Conservation (phyloP, 2,329 filamentous ascomycete genomes). For the Diaporthe citri region DNA sequence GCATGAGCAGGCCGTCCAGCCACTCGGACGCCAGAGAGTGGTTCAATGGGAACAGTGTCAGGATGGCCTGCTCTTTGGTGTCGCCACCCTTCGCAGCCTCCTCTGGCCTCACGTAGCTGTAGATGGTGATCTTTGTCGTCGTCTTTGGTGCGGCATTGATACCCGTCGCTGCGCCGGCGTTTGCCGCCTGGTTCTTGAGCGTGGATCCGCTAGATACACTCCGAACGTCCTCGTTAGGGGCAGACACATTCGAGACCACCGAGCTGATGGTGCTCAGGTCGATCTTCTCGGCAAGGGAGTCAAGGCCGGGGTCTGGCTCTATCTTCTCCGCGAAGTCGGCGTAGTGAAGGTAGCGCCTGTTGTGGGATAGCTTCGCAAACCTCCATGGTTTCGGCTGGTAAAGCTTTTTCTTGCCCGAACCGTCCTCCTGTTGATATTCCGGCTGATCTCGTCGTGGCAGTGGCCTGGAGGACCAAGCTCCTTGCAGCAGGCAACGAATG, state of each 20-base stretch:
- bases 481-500: constrained; percentile 87
- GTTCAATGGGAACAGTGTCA: constrained; percentile 85
- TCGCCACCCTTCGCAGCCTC: constrained; percentile 53
- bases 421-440: constrained; percentile 56
- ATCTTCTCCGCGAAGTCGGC: constrained; percentile 81
- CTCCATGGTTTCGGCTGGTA: constrained; percentile 75
- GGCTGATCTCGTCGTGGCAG: constrained; percentile 54
- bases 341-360: constrained; percentile 90
- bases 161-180: constrained; percentile 38
- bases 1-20: constrained; percentile 95
- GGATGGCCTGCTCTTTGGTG: constrained; percentile 76
- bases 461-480: constrained; percentile 84
- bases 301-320: constrained; percentile 76
- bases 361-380: constrained; percentile 90
- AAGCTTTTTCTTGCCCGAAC: constrained; percentile 54
- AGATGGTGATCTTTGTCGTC: constrained; percentile 91
- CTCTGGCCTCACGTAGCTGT: constrained; percentile 71
- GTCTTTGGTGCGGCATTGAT: constrained; percentile 52
- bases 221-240: constrained; percentile 65
- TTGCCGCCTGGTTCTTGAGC: constrained; percentile 50
- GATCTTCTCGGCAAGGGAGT: constrained; percentile 82
- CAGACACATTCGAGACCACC: constrained; percentile 92
- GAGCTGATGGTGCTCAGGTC: constrained; percentile 91
- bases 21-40: constrained; percentile 93
- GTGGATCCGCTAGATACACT: constrained; percentile 59